Base-by-base conservation (phyloP, 192 early-diverging fungal species). In the Backusella tarrabulga region DNA sequence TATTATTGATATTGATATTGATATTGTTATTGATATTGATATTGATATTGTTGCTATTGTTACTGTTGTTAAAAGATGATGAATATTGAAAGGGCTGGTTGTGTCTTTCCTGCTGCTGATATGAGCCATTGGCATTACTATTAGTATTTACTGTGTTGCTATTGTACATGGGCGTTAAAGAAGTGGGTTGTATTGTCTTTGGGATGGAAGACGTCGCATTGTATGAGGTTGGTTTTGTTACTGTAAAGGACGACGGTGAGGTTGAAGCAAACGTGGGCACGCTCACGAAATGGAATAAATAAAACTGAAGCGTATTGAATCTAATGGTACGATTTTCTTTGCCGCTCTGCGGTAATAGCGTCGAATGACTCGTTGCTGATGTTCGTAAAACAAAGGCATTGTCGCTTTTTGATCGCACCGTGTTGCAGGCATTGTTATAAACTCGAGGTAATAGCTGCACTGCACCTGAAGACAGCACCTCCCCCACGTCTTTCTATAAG, bases 271-370 rank as follows among this genome's bases (percentile, higher is more conserved):
- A 70, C 19, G 68, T 70, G 4, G 68, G 68, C 14, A 70, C 68
- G 35, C 68, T 70, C n/a, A 70, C 34, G 9, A 70, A 70, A 23
- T 70, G 38, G 14, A 40, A 70, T 38, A 70, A 26, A 41, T 70
- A 70, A 23, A 70, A 70, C 12, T 70, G 68, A 26, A 70, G 36
- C 34, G 41, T 70, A 12, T 70, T 70, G 21, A 70, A 70, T 38
- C 38, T 36, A 38, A 70, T 70, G 19, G 21, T 41, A 12, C 68
- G 68, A 23, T 70, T 38, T 21, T 38, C 68, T 23, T 38, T 38
- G 6, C 34, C 34, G 36, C 35, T 41, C 15, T 35, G n/a, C 15
- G 68, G 68, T 23, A 38, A 2, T 12, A 68, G 29, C 12, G 68
- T 70, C 1, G 68, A 70, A 23, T 70, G 68, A 6, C 34, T 70